Conservation (phyloP, 1,139 yeast species). For the Saccharomyces hybrid region DNA sequence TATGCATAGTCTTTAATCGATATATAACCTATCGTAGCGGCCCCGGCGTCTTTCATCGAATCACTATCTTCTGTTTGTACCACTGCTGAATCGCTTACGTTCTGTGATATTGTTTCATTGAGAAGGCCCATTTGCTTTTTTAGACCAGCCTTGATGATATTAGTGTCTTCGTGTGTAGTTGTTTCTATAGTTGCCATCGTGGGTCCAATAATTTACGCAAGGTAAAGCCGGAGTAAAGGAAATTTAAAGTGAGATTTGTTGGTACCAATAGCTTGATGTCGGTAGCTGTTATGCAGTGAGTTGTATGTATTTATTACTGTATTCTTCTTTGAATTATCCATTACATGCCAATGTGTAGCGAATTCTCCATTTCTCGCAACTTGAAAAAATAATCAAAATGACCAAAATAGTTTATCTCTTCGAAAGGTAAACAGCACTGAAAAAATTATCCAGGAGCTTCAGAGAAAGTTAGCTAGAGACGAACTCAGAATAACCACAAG, state of each 20-base stretch:
- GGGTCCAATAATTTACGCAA: background rate
- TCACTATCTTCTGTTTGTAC: slow-evolving; percentile 5
- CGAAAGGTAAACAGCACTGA: background rate
- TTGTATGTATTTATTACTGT: background rate
- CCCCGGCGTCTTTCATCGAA: slow-evolving; percentile 4
- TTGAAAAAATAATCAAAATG: background rate
- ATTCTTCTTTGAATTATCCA: background rate
- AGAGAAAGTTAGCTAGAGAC: background rate
- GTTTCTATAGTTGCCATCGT: background rate
- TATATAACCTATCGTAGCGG: slow-evolving; percentile 27
- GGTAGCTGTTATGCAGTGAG: background rate
- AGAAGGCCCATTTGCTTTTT: background rate
- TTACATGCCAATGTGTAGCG: background rate
- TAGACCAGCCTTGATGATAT: background rate
- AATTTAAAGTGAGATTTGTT: background rate
- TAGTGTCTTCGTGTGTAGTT: background rate
- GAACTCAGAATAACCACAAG: slow-evolving; percentile 1
- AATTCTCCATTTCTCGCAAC: background rate
- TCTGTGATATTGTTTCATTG: background rate
- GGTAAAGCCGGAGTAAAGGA: background rate
- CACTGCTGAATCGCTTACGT: background rate
- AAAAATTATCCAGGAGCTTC: background rate
- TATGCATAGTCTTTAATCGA: slow-evolving; percentile 77
- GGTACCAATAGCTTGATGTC: background rate
- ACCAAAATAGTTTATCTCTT: background rate